phyloP scores from a whole-genome alignment of 108 stramenopile species.

The Ochromonas danica region DNA sequence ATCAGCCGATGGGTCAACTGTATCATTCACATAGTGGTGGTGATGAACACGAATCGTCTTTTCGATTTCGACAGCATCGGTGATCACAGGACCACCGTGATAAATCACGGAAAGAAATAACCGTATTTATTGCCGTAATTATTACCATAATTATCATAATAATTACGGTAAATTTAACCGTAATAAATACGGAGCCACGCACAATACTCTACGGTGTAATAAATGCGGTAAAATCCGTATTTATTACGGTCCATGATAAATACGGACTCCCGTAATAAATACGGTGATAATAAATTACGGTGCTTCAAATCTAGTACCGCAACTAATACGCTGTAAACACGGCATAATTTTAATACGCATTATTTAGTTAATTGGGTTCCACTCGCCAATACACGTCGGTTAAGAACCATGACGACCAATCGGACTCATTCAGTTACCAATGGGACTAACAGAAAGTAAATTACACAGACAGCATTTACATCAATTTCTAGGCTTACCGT shows the following conservation, averaged over 20 bases:
- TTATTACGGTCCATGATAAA: constrained; percentile 17
- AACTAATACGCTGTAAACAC: constrained; percentile 16
- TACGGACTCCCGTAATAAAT: constrained; percentile 9
- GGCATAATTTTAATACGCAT: constrained; percentile 17
- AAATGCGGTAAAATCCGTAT: constrained; percentile 16
- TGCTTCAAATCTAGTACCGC: constrained; percentile 15
- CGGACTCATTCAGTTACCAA: constrained; percentile 15
- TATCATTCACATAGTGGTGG: too few species aligned
- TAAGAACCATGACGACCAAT: constrained; percentile 15
- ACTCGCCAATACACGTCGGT: constrained; percentile 13
- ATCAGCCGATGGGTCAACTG: too few species aligned
- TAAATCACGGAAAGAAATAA: constrained; percentile 17
- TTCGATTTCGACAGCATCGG: background rate
- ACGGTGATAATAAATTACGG: constrained; percentile 16
- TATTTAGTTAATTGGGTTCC: constrained; percentile 17
- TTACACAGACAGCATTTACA: constrained; percentile 16
- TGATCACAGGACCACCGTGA: constrained; percentile 13
- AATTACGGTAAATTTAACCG: constrained; percentile 17
- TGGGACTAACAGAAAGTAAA: constrained; percentile 16
- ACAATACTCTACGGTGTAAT: constrained; percentile 16
- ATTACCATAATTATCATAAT: constrained; percentile 18
- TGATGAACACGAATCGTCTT: too few species aligned
- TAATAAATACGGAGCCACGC: constrained; percentile 15
- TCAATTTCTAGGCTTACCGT: constrained; percentile 15
- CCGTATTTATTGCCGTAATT: constrained; percentile 16